Evolutionary conservation across 148 eudicot genomes (phyloP).

Genomic region (Chenopodium quinoa): DNA sequence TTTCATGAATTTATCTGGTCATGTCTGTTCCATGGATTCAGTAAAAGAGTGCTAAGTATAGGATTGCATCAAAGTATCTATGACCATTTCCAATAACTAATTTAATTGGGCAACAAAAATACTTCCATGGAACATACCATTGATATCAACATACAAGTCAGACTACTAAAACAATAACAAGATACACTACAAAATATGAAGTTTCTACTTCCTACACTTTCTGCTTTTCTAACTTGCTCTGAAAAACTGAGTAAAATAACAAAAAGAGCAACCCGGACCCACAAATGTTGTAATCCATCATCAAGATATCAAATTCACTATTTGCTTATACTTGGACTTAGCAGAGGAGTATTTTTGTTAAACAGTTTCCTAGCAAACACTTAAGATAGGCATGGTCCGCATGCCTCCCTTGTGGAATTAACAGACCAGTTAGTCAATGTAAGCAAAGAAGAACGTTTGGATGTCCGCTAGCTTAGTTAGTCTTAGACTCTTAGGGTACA

Average conservation of each 20-base stretch:
- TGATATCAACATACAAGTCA: neutral
- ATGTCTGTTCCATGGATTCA: neutral
- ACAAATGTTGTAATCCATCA: neutral
- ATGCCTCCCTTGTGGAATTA: neutral
- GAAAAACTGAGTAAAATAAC: neutral
- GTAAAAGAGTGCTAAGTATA: neutral
- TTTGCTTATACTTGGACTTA: neutral
- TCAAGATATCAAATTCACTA: too few relatives aligned
- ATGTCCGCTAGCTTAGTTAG: too few relatives aligned
- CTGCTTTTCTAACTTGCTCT: neutral
- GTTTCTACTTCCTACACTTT: neutral
- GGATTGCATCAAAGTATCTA: neutral
- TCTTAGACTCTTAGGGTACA: too few relatives aligned
- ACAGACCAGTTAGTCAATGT: neutral
- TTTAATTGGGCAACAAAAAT: neutral
- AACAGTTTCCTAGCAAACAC: too few relatives aligned
- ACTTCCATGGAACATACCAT: too few relatives aligned
- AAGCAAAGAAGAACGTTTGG: too few relatives aligned
- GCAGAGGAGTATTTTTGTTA: neutral
- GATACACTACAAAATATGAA: neutral
- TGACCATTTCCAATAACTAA: neutral
- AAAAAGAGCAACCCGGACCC: neutral
- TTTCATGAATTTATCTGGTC: neutral
- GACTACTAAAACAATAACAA: neutral
- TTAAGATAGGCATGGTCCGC: neutral